Evolutionary conservation across 805 yeast genomes (phyloP), one percentile per base, ranked within the genome.

Genomic region (Hanseniaspora jakobsenii): DNA sequence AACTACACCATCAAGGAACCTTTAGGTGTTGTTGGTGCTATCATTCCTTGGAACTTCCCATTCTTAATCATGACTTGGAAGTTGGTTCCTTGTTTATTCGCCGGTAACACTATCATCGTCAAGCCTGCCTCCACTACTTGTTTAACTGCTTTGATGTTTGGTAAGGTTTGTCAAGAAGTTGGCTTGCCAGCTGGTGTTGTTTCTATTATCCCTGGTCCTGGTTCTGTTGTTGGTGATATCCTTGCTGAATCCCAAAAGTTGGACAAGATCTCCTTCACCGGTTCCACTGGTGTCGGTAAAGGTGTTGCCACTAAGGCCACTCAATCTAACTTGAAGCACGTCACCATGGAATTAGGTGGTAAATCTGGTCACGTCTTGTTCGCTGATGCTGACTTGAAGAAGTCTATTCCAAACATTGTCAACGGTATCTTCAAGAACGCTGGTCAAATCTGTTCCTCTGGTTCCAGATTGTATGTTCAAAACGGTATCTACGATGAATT

Each of bases 21-120:
- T 53, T 62, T 80, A 52, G 89, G 87, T 60, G 81, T 80, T 31
- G 79, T 85, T 66, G 89, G 87, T 52, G 85, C 78, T 62, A 79
- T 81, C 51, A 80, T 81, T 50, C 87, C 89, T 59, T 81, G 87
- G 87, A 81, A 81, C 61, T 81, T 81, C 73, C 89, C 89, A 54
- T 63, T 81, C 51, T 70, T 81, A 67, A 80, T 81, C 82, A 70
- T 77, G 61, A 63, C 81, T 34, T 81, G 89, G 89, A 81, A 81
- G 60, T 66, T 81, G 48, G 84, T 81, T 44, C 87, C 89, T 36
- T 84, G 83, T 50, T 66, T 79, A 55, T 81, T 81, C 41, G 75
- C 85, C 52, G 85, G 85, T 65, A 78, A 79, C 67, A 75, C 82
- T 41, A 67, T 75, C 52, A 76, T 81, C 44, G 64, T 81, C 58